phyloP scores from a whole-genome alignment of 2,329 filamentous ascomycete species.

The Paecilomyces fulvus region DNA sequence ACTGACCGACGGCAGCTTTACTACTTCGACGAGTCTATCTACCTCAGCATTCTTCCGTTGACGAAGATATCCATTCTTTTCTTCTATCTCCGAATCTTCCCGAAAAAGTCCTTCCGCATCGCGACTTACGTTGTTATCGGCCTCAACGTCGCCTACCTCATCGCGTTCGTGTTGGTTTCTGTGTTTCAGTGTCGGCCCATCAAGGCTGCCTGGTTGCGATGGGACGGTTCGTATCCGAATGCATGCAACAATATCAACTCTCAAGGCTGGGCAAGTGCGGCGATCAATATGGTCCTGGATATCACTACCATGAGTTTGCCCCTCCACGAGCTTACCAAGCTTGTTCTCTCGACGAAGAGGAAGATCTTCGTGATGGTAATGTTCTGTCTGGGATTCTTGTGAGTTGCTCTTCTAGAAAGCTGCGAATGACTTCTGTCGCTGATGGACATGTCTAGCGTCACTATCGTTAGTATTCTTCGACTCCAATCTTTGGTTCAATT shows the following conservation, averaged over 20 bases:
- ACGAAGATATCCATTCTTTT: conserved; percentile 11
- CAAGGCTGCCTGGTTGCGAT: conserved; percentile 32
- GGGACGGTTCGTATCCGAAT: conserved; percentile 21
- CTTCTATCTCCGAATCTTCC: conserved; percentile 13
- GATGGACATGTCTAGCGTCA: conserved; percentile 24
- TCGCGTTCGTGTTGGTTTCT: conserved; percentile 27
- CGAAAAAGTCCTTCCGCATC: conserved; percentile 5
- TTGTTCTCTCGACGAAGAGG: conserved; percentile 19
- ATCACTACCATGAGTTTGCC: conserved; percentile 21
- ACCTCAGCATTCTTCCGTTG: conserved; percentile 23
- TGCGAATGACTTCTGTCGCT: neutral
- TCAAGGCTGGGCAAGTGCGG: conserved; percentile 28
- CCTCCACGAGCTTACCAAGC: conserved; percentile 16
- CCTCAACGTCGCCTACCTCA: conserved; percentile 19
- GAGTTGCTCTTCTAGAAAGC: conserved; percentile 5
- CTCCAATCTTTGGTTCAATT: conserved; percentile 36
- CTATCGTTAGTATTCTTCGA: conserved; percentile 38
- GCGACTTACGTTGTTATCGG: conserved; percentile 21
- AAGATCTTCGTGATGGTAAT: conserved; percentile 26
- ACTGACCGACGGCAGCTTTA: conserved; percentile 22
- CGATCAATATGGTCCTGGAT: conserved; percentile 24
- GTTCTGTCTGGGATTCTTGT: conserved; percentile 32
- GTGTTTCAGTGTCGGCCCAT: conserved; percentile 31
- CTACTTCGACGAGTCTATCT: conserved; percentile 24
- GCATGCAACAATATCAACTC: conserved; percentile 29